These are phyloP conservation scores for Catenaria anguillulae DNA, from an alignment of 371 early-diverging fungal species.

Conservation along the genomic window DNA sequence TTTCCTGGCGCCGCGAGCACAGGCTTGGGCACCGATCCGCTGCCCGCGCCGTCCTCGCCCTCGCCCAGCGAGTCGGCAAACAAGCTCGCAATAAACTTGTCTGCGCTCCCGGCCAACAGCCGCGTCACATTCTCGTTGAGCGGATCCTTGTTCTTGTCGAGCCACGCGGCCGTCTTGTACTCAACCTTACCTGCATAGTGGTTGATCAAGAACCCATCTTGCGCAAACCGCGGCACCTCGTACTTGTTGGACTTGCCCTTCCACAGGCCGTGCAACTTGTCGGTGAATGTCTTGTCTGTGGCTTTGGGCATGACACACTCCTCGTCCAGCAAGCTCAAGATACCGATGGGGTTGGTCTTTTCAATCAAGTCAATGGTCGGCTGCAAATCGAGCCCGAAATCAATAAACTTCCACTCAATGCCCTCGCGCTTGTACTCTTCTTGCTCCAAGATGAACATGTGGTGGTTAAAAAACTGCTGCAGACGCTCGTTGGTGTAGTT, in stretches of 20 bases:
- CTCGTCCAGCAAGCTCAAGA: constrained; percentile 96
- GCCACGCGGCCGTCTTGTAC: constrained; percentile 91
- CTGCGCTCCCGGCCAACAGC: constrained; percentile 66
- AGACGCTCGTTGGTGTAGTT: constrained; percentile 99
- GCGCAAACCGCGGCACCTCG: constrained; percentile 62
- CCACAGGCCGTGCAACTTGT: constrained; percentile 84
- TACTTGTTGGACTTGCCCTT: constrained; percentile 76
- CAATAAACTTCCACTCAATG: constrained; percentile 98
- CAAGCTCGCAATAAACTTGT: constrained; percentile 57
- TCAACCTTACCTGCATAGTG: constrained; percentile 99
- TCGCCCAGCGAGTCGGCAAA: constrained; percentile 66
- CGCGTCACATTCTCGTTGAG: constrained; percentile 89
- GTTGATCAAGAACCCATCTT: constrained; percentile 79
- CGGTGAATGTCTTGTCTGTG: constrained; percentile 88
- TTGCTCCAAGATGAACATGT: constrained; percentile 99
- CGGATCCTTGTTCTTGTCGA: constrained; percentile 99
- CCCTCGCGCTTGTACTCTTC: constrained; percentile 94
- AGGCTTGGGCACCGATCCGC: constrained; percentile 17
- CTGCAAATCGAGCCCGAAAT: constrained; percentile 98
- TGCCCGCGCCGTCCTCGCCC: constrained; percentile 25
- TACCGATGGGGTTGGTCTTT: constrained; percentile 90
- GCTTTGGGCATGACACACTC: constrained; percentile 99
- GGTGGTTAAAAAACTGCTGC: constrained; percentile 99
- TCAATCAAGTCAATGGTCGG: constrained; percentile 98
- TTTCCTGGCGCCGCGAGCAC: constrained; percentile 13